Conservation (phyloP, 495 filamentous ascomycete species). For the Hypomontagnella monticulosa region DNA sequence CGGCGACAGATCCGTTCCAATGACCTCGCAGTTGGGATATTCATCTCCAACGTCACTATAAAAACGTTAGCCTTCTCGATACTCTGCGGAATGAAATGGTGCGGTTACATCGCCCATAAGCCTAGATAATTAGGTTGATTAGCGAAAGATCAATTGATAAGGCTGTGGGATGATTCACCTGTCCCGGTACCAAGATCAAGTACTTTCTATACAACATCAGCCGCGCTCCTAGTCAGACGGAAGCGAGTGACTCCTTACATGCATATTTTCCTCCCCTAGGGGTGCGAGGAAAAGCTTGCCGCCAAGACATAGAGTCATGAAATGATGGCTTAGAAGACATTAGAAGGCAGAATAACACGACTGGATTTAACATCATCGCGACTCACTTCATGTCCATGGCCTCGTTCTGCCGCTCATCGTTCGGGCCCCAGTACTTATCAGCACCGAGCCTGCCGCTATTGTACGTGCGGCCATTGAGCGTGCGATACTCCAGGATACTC, state of each 20-base stretch:
- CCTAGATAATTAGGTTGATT: conserved; percentile 15
- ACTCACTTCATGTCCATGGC: conserved; percentile 52
- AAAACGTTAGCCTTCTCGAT: neutral
- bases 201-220: conserved; percentile 60
- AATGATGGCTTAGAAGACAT: conserved; percentile 45
- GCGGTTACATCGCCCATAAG: conserved; percentile 38
- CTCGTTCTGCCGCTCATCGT: conserved; percentile 53
- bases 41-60: conserved; percentile 55
- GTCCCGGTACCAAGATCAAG: conserved; percentile 76
- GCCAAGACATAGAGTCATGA: conserved; percentile 55
- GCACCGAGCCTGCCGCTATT: conserved; percentile 42
- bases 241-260: conserved; percentile 10
- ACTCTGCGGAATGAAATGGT: neutral
- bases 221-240: neutral
- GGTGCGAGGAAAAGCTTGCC: conserved; percentile 71
- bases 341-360: neutral
- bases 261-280: conserved; percentile 53
- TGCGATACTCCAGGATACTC: conserved; percentile 56
- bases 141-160: neutral
- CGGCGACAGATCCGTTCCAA: conserved; percentile 71
- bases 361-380: neutral
- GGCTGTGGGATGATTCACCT: conserved; percentile 36
- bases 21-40: conserved; percentile 62
- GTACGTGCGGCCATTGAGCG: conserved; percentile 54
- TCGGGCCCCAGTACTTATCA: conserved; percentile 49